Base-by-base conservation (phyloP, 805 yeast species). In the Naumovozyma castellii region DNA sequence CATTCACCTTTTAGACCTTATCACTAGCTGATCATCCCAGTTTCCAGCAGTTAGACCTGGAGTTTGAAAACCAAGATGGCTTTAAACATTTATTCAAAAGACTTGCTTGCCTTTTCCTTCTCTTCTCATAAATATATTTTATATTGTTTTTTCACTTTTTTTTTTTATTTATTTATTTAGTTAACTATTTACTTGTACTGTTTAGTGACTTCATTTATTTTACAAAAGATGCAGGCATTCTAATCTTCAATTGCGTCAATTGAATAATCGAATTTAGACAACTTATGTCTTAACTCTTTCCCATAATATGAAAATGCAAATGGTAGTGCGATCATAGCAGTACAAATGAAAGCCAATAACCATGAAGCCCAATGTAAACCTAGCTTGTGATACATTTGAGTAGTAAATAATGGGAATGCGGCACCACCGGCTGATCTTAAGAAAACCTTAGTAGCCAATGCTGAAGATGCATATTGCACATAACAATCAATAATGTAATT, bases 401-500 rank as follows among this genome's bases (percentile, higher is more conserved):
- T 75, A n/a, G 83, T 76, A 57, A 83, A 82, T 49, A 83, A 66
- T 44, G 90, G 88, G 72, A 83, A 81, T 0, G 87, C 90, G 19
- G 87, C 90, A 67, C 92, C 94, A 53, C 87, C 88, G 16, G 86
- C 82, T 50, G 81, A 72, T 69, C 94, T 73, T 50, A 83, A 66
- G 53, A 83, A 82, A 22, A 82, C 90, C 57, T 83, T 83, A 3
- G 90, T 81, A 13, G 90, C 90, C 49, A 83, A 68, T 0, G 92
- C 92, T 43, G 80, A 71, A 6, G 92, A 86, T 4, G 90, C 88
- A 54, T 72, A 80, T 54, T 80, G 76, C 39, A 85, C 81, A 62
- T 87, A 86, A 31, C 94, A 82, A 62, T 87, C 96, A 57, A 87
- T 84, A 62, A 87, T 88, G 56, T 88, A 85, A 64, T 83, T 83